These are phyloP conservation scores for Botryotinia globosa DNA, from an alignment of 2,329 filamentous ascomycete genomes.

Conservation along the genomic window DNA sequence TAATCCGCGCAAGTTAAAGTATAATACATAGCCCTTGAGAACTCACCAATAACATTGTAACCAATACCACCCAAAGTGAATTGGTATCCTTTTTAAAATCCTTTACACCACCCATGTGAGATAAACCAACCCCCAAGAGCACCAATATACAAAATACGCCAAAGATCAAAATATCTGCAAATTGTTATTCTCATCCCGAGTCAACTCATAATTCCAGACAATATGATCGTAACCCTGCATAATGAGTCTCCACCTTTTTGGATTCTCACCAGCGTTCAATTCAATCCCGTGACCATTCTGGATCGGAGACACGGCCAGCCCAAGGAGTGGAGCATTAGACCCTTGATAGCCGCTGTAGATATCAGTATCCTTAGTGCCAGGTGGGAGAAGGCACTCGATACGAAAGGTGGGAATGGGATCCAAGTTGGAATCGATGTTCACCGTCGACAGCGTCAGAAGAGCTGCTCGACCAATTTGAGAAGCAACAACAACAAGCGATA, in stretches of 20 bases:
- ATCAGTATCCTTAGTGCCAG: slow-evolving; percentile 20
- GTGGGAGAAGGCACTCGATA: slow-evolving; percentile 53
- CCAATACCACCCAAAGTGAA: not conserved
- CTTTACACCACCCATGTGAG: not conserved
- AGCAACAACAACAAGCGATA: slow-evolving; percentile 66
- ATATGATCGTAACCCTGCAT: slow-evolving; percentile 70
- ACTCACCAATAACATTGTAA: not conserved
- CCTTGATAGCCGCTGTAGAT: not conserved
- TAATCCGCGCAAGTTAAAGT: not conserved
- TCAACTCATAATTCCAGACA: slow-evolving; percentile 67
- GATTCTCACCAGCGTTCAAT: slow-evolving; percentile 25
- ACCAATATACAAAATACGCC: not conserved
- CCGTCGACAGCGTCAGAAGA: slow-evolving; percentile 57
- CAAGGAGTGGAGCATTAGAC: slow-evolving; percentile 51
- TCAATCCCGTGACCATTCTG: slow-evolving; percentile 44
- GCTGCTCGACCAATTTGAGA: slow-evolving; percentile 65
- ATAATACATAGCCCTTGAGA: not conserved
- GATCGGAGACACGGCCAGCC: slow-evolving; percentile 65
- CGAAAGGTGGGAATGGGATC: slow-evolving; percentile 43
- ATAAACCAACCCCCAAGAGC: not conserved
- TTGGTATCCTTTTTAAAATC: not conserved
- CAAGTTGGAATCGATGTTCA: slow-evolving; percentile 30
- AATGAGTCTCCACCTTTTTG: slow-evolving; percentile 62
- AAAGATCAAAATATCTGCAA: slow-evolving; percentile 31
- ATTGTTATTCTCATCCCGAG: slow-evolving; percentile 40